Percentiles rank a stretch among this genome's conserved stretches.
Conservation (phyloP, 1,139 yeast genomes). For the Candida sp. region DNA sequence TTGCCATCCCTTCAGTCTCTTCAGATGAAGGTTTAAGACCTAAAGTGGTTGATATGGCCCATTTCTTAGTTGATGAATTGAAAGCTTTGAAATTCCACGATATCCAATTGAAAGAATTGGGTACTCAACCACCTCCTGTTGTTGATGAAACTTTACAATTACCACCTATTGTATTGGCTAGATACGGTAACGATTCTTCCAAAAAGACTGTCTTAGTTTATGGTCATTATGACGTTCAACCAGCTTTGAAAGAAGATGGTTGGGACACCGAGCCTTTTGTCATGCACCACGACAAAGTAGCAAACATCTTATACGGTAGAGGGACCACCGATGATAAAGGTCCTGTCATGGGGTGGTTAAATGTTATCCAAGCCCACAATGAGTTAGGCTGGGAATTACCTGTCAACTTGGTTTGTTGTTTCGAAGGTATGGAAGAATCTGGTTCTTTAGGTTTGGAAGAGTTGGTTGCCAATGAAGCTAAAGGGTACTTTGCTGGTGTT, state of each 20-base stretch:
- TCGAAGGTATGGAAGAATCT: constrained; percentile 99
- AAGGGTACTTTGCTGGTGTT: constrained; percentile 75
- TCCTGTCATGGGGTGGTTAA: constrained; percentile 97
- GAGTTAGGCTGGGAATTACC: constrained; percentile 86
- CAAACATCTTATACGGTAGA: constrained; percentile 77
- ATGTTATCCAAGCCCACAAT: constrained; percentile 85
- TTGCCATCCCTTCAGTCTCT: constrained; percentile 93
- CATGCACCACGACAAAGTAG: constrained; percentile 54
- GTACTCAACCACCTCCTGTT: constrained; percentile 87
- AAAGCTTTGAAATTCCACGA: constrained; percentile 72
- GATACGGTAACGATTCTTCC: constrained; percentile 74
- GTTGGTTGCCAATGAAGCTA: constrained; percentile 76
- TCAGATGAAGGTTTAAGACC: constrained; percentile 87
- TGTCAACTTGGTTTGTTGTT: constrained; percentile 86
- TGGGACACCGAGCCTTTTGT: constrained; percentile 93
- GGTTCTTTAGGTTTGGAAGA: constrained; percentile 92
- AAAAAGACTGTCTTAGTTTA: constrained; percentile 89
- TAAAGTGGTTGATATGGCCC: constrained; percentile 82
- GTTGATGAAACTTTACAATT: constrained; percentile 59
- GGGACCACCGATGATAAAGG: constrained; percentile 99
- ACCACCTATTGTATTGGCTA: constrained; percentile 91
- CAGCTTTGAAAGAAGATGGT: constrained; percentile 89
- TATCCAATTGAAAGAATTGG: constrained; percentile 77
- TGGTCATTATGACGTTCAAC: constrained; percentile 99
- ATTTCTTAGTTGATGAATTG: constrained; percentile 71